Percentiles rank a stretch among this genome's conserved stretches.
Conservation (phyloP, 371 early-diverging fungal species). For the Apophysomyces trapeziformis region DNA sequence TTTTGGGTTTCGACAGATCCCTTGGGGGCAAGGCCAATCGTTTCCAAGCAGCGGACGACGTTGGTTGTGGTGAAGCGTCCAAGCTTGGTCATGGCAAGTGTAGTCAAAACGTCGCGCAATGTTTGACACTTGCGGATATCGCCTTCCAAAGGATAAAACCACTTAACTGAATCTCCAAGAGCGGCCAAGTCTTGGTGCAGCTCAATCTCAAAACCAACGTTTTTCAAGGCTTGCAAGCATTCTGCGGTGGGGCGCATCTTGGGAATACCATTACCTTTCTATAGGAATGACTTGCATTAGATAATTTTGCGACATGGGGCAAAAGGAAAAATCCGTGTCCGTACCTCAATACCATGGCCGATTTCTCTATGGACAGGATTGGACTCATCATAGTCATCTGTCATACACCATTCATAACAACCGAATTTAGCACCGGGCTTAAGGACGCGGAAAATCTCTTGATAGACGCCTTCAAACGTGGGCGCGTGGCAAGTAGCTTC, state of each 20-base stretch:
- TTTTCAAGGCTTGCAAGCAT: slow-evolving; percentile 75
- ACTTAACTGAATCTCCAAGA: slow-evolving; percentile 69
- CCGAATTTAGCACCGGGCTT: slow-evolving; percentile 92
- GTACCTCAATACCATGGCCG: slow-evolving; percentile 79
- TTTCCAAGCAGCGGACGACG: slow-evolving; percentile 73
- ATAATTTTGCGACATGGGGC: too few relatives aligned
- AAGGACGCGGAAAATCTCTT: slow-evolving; percentile 86
- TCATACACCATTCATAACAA: slow-evolving; percentile 93
- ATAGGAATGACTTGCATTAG: neutral
- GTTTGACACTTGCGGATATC: slow-evolving; percentile 58
- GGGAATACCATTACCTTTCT: slow-evolving; percentile 81
- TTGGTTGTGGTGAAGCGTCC: slow-evolving; percentile 70
- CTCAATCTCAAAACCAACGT: slow-evolving; percentile 85
- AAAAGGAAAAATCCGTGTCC: neutral
- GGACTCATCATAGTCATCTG: slow-evolving; percentile 77
- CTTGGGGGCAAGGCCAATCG: slow-evolving; percentile 78
- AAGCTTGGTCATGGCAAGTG: slow-evolving; percentile 55
- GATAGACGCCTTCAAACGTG: slow-evolving; percentile 82
- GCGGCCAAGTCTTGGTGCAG: slow-evolving; percentile 72
- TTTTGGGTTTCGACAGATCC: slow-evolving; percentile 83
- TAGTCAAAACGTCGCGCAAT: slow-evolving; percentile 63
- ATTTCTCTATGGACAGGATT: slow-evolving; percentile 77
- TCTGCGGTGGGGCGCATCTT: slow-evolving; percentile 77
- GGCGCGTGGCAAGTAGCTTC: slow-evolving; percentile 94
- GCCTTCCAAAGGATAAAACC: slow-evolving; percentile 85